Base-by-base conservation (phyloP, 768 basidiomycete genomes). In the Phlebiopsis flavidoalba region DNA sequence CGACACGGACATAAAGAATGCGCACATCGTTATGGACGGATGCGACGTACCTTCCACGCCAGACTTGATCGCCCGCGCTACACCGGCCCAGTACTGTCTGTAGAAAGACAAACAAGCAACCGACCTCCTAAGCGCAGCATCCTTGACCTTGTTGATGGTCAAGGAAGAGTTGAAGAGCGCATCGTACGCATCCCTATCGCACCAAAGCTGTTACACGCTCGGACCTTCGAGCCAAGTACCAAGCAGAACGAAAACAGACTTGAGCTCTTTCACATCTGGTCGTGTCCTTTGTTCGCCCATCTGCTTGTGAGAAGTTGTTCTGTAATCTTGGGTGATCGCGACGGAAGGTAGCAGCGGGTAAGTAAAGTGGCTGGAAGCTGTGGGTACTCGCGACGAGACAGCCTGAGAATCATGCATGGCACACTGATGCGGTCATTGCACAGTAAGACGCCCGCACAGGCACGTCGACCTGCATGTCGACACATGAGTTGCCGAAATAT, bases 11-110 rank as follows among this genome's bases (percentile, higher is more conserved):
- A 46, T 21, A 26, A 26, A 8, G 45, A 47, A 47, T 63, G 21
- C 55, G 53, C 50, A 24, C 2, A 14, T 60, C 57, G 56, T 54
- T 62, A 59, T 59, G 52, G 8, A n/a, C 35, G 22, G 35, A 22
- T 11, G 40, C 53, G 15, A 12, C 69, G 63, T 63, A 88, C 91
- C 87, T 93, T 94, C 92, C 92, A 94, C 55, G 84, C 85, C 59
- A 94, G 73, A 72, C 91, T 92, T 67, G n/a, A n/a, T n/a, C 92
- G 79, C n/a, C 92, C 92, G 59, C n/a, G 83, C 72, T 8, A 89
- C 76, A 52, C 81, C 84, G 3, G 48, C 17, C 2, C n/a, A n/a
- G 73, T 69, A 58, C 72, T 74, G 58, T 78, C 73, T 4, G 75
- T n/a, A n/a, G n/a, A n/a, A 69, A 24, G 74, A n/a, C n/a, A 67